Evolutionary conservation across 2,329 filamentous ascomycete species (phyloP), one percentile per base, ranked within the genome.

Genomic region (Xylaria digitata): DNA sequence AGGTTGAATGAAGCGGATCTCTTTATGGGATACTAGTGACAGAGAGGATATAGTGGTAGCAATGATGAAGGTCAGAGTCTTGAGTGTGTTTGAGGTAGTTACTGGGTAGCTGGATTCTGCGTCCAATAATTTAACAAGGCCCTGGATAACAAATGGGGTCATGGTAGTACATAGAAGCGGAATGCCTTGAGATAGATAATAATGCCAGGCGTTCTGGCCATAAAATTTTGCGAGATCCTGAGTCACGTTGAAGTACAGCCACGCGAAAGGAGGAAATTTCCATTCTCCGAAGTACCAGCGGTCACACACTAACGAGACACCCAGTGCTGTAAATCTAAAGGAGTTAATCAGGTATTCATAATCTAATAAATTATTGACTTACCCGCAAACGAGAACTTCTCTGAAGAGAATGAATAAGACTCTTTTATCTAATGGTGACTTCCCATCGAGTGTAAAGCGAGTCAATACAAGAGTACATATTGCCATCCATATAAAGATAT

Each of bases 1-100:
- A 0, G 96, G 95, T 75, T 97, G 97, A 72, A 98, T 92, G 82
- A 99, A 99, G 75, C 96, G 93, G 73, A 97, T 92, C 84, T 99
- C 96, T 79, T 99, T 99, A 82, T 99, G 96, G 1, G 93, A 89
- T 71, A 98, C 92, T 53, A 92, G 76, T 1, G 93, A 97, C 40
- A 98, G 85, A 1, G 83, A 78, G 1, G 81, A 77, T 9, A 92
- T 80, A 64, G 90, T 91, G 34, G 87, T 79, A 61, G 90, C 69
- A 48, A 90, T 84, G 7, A 87, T 82, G 34, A 84, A 83, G 9
- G 88, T 83, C 8, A 94, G 80, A 42, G 85, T 84, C 61, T 83
- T 84, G 58, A 83, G 81, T 13, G 86, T 81, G 62, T 82, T 83
- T 48, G 77, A 75, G 68, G 80, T 76, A 59, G 75, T 70, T 9